Evolutionary conservation across 192 early-diverging fungal species (phyloP).

Genomic region (Backusella tarrabulga): DNA sequence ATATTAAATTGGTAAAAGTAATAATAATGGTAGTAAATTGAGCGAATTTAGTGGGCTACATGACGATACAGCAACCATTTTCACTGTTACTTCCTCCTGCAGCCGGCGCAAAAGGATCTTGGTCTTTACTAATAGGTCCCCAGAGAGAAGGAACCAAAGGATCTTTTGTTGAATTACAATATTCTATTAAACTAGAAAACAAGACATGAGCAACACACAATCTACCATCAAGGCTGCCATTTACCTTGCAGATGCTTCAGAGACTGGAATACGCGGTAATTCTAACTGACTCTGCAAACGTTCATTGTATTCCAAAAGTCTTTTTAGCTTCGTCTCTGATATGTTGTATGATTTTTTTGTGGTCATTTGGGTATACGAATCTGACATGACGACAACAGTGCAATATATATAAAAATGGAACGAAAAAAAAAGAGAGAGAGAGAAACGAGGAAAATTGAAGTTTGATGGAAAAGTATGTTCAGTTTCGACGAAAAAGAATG

Average conservation of each 20-base stretch:
- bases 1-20: not conserved
- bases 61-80: slow-evolving; percentile 29
- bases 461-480: not conserved
- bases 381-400: not conserved
- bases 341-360: slow-evolving; percentile 24
- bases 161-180: slow-evolving; percentile 37
- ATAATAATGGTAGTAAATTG: not conserved
- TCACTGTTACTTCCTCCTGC: slow-evolving; percentile 22
- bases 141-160: slow-evolving; percentile 41
- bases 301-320: slow-evolving; percentile 63
- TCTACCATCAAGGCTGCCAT: not conserved
- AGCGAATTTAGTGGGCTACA: slow-evolving; percentile 8
- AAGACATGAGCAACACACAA: not conserved
- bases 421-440: not conserved
- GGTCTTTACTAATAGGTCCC: slow-evolving; percentile 39
- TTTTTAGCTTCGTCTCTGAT: slow-evolving; percentile 59
- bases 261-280: slow-evolving; percentile 62
- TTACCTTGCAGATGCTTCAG: slow-evolving; percentile 48
- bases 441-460: not conserved
- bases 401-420: not conserved
- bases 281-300: slow-evolving; percentile 65
- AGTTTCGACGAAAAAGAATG: not conserved
- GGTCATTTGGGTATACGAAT: slow-evolving; percentile 5
- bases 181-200: slow-evolving; percentile 33
- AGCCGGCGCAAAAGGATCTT: slow-evolving; percentile 40